Evolutionary conservation across 2,329 filamentous ascomycete species (phyloP).

Genomic region (Pseudogymnoascus sp.): DNA sequence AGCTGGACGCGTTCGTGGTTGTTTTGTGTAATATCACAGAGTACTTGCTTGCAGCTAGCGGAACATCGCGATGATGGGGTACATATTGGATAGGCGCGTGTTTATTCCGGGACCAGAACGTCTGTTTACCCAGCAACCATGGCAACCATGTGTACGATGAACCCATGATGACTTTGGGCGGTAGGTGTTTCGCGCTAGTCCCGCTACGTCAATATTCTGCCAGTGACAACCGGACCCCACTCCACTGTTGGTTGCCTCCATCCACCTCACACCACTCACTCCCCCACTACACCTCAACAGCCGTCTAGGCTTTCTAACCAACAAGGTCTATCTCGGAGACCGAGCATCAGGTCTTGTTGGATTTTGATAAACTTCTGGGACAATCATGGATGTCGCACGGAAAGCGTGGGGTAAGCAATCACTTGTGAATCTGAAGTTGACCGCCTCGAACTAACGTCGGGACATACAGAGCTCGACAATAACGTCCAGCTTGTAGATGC

Average conservation of each 20-base stretch:
- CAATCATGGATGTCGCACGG: slow-evolving; percentile 45
- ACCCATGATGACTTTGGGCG: slow-evolving; percentile 4
- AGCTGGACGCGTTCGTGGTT: neutral
- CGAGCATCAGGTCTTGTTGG: neutral
- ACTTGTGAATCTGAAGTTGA: slow-evolving; percentile 14
- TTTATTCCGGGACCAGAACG: slow-evolving; percentile 4
- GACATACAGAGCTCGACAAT: slow-evolving; percentile 71
- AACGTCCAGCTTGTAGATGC: slow-evolving; percentile 75
- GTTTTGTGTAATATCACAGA: slow-evolving; percentile 5
- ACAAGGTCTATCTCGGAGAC: neutral
- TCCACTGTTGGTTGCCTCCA: neutral
- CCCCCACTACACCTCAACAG: neutral
- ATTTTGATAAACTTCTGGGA: neutral
- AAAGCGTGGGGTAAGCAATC: slow-evolving; percentile 50
- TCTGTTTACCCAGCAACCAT: slow-evolving; percentile 7
- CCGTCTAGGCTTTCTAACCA: neutral
- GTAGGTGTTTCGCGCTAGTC: slow-evolving; percentile 2
- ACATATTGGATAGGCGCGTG: slow-evolving; percentile 5
- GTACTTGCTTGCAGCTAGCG: neutral
- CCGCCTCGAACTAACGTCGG: slow-evolving; percentile 20
- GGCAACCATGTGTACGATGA: neutral
- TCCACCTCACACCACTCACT: neutral
- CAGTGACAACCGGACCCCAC: neutral
- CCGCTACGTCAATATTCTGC: neutral
- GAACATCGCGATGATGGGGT: slow-evolving; percentile 4